Evolutionary conservation across 139 green algal species (phyloP).

Genomic region (Asterochloris erici): DNA sequence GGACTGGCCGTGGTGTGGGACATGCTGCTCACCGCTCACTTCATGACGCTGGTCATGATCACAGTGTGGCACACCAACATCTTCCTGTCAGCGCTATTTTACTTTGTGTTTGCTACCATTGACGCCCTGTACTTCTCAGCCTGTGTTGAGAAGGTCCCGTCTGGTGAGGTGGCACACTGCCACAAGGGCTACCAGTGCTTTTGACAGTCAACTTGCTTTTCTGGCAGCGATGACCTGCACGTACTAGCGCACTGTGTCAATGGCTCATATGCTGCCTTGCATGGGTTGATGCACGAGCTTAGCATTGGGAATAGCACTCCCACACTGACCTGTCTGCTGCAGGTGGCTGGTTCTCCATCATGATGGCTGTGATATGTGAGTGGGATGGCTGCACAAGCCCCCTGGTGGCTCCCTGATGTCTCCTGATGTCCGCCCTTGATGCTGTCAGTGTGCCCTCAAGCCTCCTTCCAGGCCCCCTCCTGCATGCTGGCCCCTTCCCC

Average conservation of each 20-base stretch:
- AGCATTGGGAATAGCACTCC: too few species aligned
- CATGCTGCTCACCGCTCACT: slow-evolving; percentile 44
- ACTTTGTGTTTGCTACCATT: slow-evolving; percentile 33
- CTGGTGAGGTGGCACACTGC: background rate
- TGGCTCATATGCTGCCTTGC: too few species aligned
- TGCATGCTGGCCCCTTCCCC: too few species aligned
- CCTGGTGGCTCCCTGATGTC: too few species aligned
- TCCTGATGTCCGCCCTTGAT: too few species aligned
- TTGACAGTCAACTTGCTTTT: background rate
- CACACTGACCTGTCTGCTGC: background rate
- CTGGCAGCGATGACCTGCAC: background rate
- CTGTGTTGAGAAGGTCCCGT: slow-evolving; percentile 40
- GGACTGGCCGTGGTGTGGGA: slow-evolving; percentile 42
- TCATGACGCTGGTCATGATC: slow-evolving; percentile 34
- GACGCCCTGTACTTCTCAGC: slow-evolving; percentile 36
- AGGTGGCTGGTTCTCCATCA: slow-evolving; percentile 29
- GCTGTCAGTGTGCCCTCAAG: too few species aligned
- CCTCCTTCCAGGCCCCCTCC: too few species aligned
- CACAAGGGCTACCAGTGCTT: background rate
- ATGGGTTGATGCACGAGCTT: background rate
- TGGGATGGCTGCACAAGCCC: too few species aligned
- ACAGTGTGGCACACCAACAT: slow-evolving; percentile 26
- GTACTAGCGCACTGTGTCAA: too few species aligned
- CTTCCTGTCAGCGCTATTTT: slow-evolving; percentile 5
- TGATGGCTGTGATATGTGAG: slow-evolving; percentile 21